Conservation (phyloP, 2,329 filamentous ascomycete genomes). For the Colletotrichum eleusines region DNA sequence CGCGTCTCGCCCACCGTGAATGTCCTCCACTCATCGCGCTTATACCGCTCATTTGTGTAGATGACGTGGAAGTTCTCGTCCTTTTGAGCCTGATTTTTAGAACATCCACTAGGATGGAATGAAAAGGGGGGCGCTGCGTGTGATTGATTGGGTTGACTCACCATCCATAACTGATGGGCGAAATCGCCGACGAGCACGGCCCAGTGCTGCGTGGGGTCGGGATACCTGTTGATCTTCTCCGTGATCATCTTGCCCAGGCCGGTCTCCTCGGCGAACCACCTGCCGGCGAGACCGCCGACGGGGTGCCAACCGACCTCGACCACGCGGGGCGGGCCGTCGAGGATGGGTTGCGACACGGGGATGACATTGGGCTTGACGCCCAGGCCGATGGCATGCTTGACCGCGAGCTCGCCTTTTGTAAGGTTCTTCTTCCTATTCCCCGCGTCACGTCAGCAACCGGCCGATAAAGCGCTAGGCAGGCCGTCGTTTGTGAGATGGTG, state of each 20-base stretch:
- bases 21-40: constrained; percentile 61
- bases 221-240: constrained; percentile 65
- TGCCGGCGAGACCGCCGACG: constrained; percentile 66
- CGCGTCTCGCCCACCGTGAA: constrained; percentile 65
- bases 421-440: constrained; percentile 48
- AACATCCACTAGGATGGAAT: too few species aligned
- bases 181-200: constrained; percentile 68
- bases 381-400: constrained; percentile 59
- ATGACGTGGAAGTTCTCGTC: constrained; percentile 69
- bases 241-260: constrained; percentile 68
- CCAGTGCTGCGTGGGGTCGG: constrained; percentile 72
- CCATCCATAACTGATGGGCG: constrained; percentile 71
- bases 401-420: constrained; percentile 54
- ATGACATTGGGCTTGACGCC: constrained; percentile 59
- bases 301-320: constrained; percentile 71
- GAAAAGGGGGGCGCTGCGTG: not conserved
- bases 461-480: not conserved
- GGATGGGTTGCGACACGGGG: constrained; percentile 53
- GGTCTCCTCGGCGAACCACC: constrained; percentile 69
- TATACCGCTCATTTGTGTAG: constrained; percentile 65
- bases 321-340: constrained; percentile 52
- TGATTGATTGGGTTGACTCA: constrained; percentile 45
- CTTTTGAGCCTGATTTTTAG: constrained; percentile 43
- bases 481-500: constrained; percentile 1
- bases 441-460: constrained; percentile 44